Evolutionary conservation across 495 filamentous ascomycete species (phyloP).

Genomic region (Xeromyces bisporus): DNA sequence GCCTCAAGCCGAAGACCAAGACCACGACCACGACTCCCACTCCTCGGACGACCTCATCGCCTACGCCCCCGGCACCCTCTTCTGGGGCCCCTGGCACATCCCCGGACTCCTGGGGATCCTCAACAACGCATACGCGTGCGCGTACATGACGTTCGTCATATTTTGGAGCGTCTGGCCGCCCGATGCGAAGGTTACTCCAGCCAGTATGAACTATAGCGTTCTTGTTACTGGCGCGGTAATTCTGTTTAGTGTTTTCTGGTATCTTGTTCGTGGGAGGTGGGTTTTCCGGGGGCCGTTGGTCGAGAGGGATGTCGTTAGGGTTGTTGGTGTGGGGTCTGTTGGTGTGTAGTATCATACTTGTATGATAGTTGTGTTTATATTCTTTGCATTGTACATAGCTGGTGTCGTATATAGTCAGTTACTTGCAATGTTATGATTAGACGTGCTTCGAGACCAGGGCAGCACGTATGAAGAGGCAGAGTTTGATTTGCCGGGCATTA

Average conservation of each 20-base stretch:
- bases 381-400: no score
- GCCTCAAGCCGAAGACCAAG: background rate
- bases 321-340: no score
- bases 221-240: conserved; percentile 19
- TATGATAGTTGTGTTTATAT: no score
- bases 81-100: conserved; percentile 28
- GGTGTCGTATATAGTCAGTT: no score
- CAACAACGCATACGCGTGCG: conserved; percentile 22
- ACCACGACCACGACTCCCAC: background rate
- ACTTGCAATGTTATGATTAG: no score
- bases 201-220: conserved; percentile 29
- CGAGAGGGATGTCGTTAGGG: conserved; percentile 25
- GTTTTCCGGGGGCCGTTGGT: conserved; percentile 23
- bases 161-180: conserved; percentile 31
- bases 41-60: background rate
- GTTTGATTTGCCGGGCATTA: no score
- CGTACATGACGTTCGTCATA: conserved; percentile 19
- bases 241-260: conserved; percentile 17
- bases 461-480: no score
- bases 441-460: no score
- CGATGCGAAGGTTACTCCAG: conserved; percentile 16
- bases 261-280: conserved; percentile 16
- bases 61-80: conserved; percentile 6
- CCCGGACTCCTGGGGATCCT: conserved; percentile 19
- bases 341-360: no score